Evolutionary conservation across 257 asterid species (phyloP).

Genomic region (Petrea volubilis): DNA sequence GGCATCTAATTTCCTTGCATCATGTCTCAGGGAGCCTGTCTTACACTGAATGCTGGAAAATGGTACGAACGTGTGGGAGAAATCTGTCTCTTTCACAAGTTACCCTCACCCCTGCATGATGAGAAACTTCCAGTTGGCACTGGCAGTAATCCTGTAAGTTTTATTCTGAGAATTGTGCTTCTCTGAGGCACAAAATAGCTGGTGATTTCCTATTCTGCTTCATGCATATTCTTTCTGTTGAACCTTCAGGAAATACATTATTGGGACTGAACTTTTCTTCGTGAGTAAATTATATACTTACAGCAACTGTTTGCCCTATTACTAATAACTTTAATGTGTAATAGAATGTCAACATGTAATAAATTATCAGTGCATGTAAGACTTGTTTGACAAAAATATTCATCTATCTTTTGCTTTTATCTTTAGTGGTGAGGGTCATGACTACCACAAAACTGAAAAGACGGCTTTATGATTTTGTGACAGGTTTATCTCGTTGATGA

Average conservation of each 20-base stretch:
- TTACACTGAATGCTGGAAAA: slow-evolving; percentile 77
- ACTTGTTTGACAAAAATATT: not conserved
- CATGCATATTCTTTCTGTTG: not conserved
- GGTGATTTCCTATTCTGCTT: slow-evolving; percentile 14
- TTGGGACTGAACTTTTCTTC: not conserved
- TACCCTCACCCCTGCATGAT: slow-evolving; percentile 64
- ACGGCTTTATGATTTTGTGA: slow-evolving; percentile 9
- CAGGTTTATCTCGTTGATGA: slow-evolving; percentile 84
- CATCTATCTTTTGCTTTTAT: not conserved
- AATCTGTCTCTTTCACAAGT: slow-evolving; percentile 69
- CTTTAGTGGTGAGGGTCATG: not conserved
- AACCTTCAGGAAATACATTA: slow-evolving; percentile 16
- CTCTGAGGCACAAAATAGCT: not conserved
- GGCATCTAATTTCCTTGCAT: slow-evolving; percentile 18
- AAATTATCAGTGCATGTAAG: not conserved
- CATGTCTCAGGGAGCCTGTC: slow-evolving; percentile 87
- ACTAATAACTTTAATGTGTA: not conserved
- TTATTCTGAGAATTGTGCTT: slow-evolving; percentile 12
- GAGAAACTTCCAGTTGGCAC: slow-evolving; percentile 98
- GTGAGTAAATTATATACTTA: slow-evolving; percentile 2
- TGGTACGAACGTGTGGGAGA: slow-evolving; percentile 70
- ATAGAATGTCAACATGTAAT: not conserved
- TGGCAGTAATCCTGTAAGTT: slow-evolving; percentile 98
- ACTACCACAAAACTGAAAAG: slow-evolving; percentile 18
- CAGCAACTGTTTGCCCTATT: not conserved